Evolutionary conservation across 2,329 filamentous ascomycete genomes (phyloP).

Genomic region (Penicillium thymicola): DNA sequence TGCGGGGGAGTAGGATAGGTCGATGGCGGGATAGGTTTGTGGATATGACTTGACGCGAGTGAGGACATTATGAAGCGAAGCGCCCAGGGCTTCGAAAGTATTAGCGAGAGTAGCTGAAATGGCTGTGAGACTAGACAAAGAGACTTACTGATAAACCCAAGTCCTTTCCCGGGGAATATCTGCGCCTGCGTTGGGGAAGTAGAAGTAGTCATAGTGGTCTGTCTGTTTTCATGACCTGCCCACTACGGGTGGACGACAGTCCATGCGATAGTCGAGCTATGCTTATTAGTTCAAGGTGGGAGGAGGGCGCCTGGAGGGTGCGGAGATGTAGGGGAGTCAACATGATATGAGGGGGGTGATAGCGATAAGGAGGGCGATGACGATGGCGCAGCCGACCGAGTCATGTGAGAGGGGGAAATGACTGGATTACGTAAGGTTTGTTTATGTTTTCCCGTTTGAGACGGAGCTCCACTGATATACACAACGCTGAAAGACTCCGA

Average conservation of each 20-base stretch:
- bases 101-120: constrained; percentile 21
- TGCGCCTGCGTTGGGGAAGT: constrained; percentile 48
- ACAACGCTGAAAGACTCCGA: background rate
- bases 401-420: constrained; percentile 23
- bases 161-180: constrained; percentile 63
- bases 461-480: constrained; percentile 7
- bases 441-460: constrained; percentile 20
- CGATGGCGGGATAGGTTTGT: constrained; percentile 74
- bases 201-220: constrained; percentile 35
- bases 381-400: constrained; percentile 7
- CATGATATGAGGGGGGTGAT: constrained; percentile 1
- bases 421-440: constrained; percentile 21
- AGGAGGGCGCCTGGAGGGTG: background rate
- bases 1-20: constrained; percentile 74
- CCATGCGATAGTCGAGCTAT: background rate
- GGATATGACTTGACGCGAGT: constrained; percentile 86
- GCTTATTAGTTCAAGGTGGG: background rate
- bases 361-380: constrained; percentile 5
- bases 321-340: background rate
- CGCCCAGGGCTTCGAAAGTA: constrained; percentile 67
- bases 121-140: constrained; percentile 9
- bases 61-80: constrained; percentile 85
- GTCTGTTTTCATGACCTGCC: constrained; percentile 9
- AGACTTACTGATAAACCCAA: constrained; percentile 58
- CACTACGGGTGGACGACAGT: background rate